Evolutionary conservation across 805 yeast genomes (phyloP).

Genomic region (Candida taoyuanica): DNA sequence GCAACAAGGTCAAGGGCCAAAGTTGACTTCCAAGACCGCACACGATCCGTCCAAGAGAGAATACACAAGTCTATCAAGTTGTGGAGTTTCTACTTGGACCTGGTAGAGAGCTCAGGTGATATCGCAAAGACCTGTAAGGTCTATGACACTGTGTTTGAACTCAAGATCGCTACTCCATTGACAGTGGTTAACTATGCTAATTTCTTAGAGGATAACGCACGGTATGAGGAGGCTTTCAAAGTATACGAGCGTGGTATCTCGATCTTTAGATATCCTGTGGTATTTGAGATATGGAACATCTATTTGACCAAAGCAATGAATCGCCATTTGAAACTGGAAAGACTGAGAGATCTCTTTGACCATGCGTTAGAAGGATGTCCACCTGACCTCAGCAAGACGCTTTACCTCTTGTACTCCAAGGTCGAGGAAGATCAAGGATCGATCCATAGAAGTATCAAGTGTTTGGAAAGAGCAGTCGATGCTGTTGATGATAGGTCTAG

Average conservation of each 20-base stretch:
- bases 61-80: conserved; percentile 56
- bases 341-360: conserved; percentile 72
- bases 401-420: conserved; percentile 52
- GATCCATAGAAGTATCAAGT: conserved; percentile 42
- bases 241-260: conserved; percentile 68
- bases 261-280: conserved; percentile 54
- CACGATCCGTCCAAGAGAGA: conserved; percentile 50
- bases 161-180: conserved; percentile 66
- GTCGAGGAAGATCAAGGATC: conserved; percentile 58
- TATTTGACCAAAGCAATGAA: conserved; percentile 53
- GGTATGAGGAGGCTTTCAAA: conserved; percentile 46
- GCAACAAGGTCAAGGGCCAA: conserved; percentile 39
- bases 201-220: conserved; percentile 45
- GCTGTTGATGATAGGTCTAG: conserved; percentile 28
- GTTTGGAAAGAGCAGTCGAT: conserved; percentile 40
- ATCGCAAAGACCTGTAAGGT: conserved; percentile 34
- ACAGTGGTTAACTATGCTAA: conserved; percentile 63
- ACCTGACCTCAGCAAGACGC: conserved; percentile 38
- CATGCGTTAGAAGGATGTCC: conserved; percentile 55
- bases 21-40: conserved; percentile 36
- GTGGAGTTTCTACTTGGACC: conserved; percentile 73
- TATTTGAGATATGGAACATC: conserved; percentile 66
- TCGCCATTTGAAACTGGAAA: conserved; percentile 37
- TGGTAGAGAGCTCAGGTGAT: conserved; percentile 54
- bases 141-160: conserved; percentile 50